Percentiles rank a stretch among this genome's conserved stretches.
Evolutionary conservation across 805 yeast species (phyloP).

Genomic region (Yarrowia sp.): DNA sequence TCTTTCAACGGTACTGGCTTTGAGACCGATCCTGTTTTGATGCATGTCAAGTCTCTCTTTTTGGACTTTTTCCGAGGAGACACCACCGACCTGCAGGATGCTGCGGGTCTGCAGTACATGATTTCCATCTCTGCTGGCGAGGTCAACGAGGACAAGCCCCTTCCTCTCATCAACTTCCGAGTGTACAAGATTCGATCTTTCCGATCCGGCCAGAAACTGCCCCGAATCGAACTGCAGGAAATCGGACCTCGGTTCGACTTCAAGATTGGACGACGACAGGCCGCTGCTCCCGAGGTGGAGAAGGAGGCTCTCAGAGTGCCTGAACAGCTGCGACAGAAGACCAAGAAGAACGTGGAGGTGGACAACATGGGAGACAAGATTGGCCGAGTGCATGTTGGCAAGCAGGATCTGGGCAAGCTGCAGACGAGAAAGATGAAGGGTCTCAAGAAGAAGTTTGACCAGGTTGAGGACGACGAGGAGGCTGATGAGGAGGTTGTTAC

Average conservation of each 20-base stretch:
- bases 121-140: slow-evolving; percentile 78
- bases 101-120: slow-evolving; percentile 90
- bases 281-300: slow-evolving; percentile 81
- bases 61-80: slow-evolving; percentile 87
- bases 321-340: slow-evolving; percentile 74
- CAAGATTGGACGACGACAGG: slow-evolving; percentile 80
- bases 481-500: slow-evolving; percentile 42
- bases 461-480: slow-evolving; percentile 55
- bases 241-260: slow-evolving; percentile 95
- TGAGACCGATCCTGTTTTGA: slow-evolving; percentile 81
- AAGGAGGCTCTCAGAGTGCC: slow-evolving; percentile 84
- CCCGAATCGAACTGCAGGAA: slow-evolving; percentile 91
- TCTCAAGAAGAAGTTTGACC: slow-evolving; percentile 82
- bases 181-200: slow-evolving; percentile 82
- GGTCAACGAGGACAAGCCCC: slow-evolving; percentile 64
- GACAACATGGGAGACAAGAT: slow-evolving; percentile 94
- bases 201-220: slow-evolving; percentile 78
- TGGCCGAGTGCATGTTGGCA: slow-evolving; percentile 94
- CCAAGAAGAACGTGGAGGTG: slow-evolving; percentile 82
- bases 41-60: slow-evolving; percentile 82
- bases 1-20: slow-evolving; percentile 89
- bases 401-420: slow-evolving; percentile 82
- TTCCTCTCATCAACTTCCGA: slow-evolving; percentile 85
- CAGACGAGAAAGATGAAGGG: slow-evolving; percentile 99
- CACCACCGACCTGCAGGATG: slow-evolving; percentile 77